Base-by-base conservation (phyloP, 176 grass and related monocot species). In the Poa annua region DNA sequence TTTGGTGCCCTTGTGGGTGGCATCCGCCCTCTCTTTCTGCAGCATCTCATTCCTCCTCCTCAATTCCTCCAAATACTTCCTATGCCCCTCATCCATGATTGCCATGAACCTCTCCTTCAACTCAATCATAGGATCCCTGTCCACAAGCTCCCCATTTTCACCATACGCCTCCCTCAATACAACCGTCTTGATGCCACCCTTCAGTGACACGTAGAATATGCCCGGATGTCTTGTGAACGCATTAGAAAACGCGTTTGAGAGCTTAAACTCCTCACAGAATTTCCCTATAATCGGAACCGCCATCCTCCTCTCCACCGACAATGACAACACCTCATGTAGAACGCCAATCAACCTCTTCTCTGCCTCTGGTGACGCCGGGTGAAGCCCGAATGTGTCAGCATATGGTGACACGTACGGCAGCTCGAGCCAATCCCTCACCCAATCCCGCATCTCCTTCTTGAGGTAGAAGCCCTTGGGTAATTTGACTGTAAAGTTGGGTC, bases 391-490 rank as follows among this genome's bases (percentile, higher is more conserved):
- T 2, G 85, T 77, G 57, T 91, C 85, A 1, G 85, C 36, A 51
- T 98, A 98, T 0, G 96, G 92, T 0, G 96, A 95, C 4, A 95
- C 36, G 72, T 93, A 98, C 0, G 90, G 92, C 66, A 98, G 36
- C 42, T 98, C 96, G n/a, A 98, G 85, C 92, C 96, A 98, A 39
- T 95, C 90, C 77, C 96, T 89, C 8, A 92, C 52, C 96, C 96
- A 98, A 54, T 98, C 82, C 51, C 89, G 64, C 96, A 98, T 98
- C 74, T 90, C 80, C 88, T 89, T 98, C 83, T 90, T 98, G 39
- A 98, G 85, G 76, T 86, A 93, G 65, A 98, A 98, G 0, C 96
- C 96, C 67, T 76, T 84, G 3, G 96, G 88, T 34, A 95, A 74
- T 22, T 81, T 86, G n/a, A 95, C 79, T 1, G 74, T 77, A 29